Evolutionary conservation across 352 stramenopile genomes (phyloP), one percentile per base, ranked within the genome.

Genomic region (Phytopythium mirpurense): DNA sequence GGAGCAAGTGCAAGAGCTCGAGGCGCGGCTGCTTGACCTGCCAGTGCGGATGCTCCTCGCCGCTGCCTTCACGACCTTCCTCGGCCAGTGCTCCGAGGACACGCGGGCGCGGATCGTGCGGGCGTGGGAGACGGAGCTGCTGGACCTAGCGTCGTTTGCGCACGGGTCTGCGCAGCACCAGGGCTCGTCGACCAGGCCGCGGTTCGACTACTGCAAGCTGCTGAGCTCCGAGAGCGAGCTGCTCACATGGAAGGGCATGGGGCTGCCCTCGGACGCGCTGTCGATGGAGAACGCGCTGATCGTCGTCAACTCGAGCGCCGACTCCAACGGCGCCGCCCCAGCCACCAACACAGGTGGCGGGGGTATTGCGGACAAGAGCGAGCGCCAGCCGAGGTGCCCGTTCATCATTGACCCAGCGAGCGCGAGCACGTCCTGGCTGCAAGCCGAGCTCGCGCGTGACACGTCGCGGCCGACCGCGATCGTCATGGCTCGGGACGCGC

Each of bases 401-500:
- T 98, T 98, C 52, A 96, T 98, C 56, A 93, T 98, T 44, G 95
- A 98, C 47, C 95, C 95, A 0, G 90, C 91, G 0, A 96, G 75
- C 37, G 90, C 93, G 0, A 83, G 85, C 18, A 93, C 82, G 0
- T 60, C 62, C 4, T 98, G 95, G 95, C 56, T 98, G 8, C 85
- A 97, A 68, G 76, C 79, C 6, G 85, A 97, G 62, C 66, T 98
- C 5, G 71, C 81, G 1, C 90, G 88, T 21, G 88, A 93, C 55
- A 89, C 78, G 26, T 90, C 77, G 0, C 78, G 88, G 7, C 88
- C 84, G 0, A 70, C 98, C 12, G 93, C 96, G 14, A 75, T 96
- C 7, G 74, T 98, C 7, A 79, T 93, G 52, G 74, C 77, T 0
- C 78, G 91, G 51, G 91, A 98, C 31, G 36, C 78, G 9, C 80